These are phyloP conservation scores for Xylaria acuta DNA, from an alignment of 495 filamentous ascomycete species.

Conservation along the genomic window DNA sequence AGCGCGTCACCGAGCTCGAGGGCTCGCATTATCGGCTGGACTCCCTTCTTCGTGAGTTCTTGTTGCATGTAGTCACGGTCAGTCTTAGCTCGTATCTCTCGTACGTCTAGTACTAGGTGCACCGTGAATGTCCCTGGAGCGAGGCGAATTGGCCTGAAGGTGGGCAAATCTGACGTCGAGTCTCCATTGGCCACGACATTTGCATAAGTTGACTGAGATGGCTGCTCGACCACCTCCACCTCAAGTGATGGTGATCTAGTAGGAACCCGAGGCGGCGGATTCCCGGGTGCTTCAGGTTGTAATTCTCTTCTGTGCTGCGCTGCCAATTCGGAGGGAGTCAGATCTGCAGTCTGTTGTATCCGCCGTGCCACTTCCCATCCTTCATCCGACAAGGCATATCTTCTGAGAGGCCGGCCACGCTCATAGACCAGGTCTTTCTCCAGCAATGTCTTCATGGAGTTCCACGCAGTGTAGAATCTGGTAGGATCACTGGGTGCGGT, in stretches of 20 bases:
- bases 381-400: slow-evolving; percentile 76
- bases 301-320: slow-evolving; percentile 26
- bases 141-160: slow-evolving; percentile 65
- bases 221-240: slow-evolving; percentile 28
- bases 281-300: slow-evolving; percentile 18
- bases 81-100: slow-evolving; percentile 77
- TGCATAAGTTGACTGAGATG: slow-evolving; percentile 32
- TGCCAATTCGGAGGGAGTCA: slow-evolving; percentile 26
- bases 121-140: slow-evolving; percentile 72
- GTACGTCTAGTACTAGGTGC: slow-evolving; percentile 75
- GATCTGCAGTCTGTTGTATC: slow-evolving; percentile 59
- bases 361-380: slow-evolving; percentile 79
- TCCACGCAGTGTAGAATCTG: slow-evolving; percentile 83
- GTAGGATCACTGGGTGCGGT: slow-evolving; percentile 69
- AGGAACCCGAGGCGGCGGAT: slow-evolving; percentile 4
- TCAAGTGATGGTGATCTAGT: slow-evolving; percentile 33
- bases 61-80: slow-evolving; percentile 82
- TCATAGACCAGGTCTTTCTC: slow-evolving; percentile 79
- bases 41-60: slow-evolving; percentile 70
- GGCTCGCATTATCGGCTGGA: slow-evolving; percentile 67
- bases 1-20: slow-evolving; percentile 78
- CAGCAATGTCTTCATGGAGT: slow-evolving; percentile 79
- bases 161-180: slow-evolving; percentile 48
- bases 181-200: slow-evolving; percentile 53
- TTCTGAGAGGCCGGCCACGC: slow-evolving; percentile 69